Percentiles rank a stretch among this genome's conserved stretches.
phyloP scores from a whole-genome alignment of 345 rosid genomes.

The Combretum micranthum region DNA sequence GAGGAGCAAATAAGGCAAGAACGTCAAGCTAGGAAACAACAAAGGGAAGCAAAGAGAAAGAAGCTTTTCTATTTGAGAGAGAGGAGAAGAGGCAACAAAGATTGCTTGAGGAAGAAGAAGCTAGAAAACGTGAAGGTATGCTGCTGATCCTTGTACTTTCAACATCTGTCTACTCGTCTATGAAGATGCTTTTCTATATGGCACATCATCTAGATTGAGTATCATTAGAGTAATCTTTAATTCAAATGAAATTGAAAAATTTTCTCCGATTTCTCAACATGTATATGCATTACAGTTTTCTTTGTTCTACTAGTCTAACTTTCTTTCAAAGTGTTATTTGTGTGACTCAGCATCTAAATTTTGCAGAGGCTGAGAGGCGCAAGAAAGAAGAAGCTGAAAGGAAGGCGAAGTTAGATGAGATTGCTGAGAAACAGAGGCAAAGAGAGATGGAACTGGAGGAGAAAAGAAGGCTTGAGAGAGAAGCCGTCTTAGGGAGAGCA shows the following conservation, averaged over 20 bases:
- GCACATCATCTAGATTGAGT: too few relatives aligned
- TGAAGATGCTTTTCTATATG: too few relatives aligned
- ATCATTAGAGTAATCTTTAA: too few relatives aligned
- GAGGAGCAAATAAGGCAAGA: slow-evolving; percentile 71
- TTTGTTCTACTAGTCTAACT: too few relatives aligned
- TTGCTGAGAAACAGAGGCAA: slow-evolving; percentile 87
- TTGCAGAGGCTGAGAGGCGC: slow-evolving; percentile 76
- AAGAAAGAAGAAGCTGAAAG: slow-evolving; percentile 72
- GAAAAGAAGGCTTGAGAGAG: slow-evolving; percentile 54
- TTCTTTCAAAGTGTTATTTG: too few relatives aligned
- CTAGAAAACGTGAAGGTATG: slow-evolving; percentile 67
- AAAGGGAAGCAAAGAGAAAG: slow-evolving; percentile 69
- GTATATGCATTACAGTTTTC: too few relatives aligned
- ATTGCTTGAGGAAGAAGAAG: slow-evolving; percentile 83
- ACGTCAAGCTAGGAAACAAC: slow-evolving; percentile 55
- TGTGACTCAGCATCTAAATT: neutral
- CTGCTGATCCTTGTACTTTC: neutral
- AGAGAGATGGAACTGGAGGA: slow-evolving; percentile 81
- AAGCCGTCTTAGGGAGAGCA: slow-evolving; percentile 44
- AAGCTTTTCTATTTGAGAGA: slow-evolving; percentile 48
- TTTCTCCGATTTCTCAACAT: too few relatives aligned
- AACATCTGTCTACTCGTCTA: too few relatives aligned
- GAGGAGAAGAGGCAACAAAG: slow-evolving; percentile 64
- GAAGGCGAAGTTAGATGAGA: slow-evolving; percentile 80
- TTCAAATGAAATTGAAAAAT: too few relatives aligned